Percentiles rank a stretch among this genome's conserved stretches.
phyloP scores from a whole-genome alignment of 768 basidiomycete species.

The Phylloporus rhodoxanthus region DNA sequence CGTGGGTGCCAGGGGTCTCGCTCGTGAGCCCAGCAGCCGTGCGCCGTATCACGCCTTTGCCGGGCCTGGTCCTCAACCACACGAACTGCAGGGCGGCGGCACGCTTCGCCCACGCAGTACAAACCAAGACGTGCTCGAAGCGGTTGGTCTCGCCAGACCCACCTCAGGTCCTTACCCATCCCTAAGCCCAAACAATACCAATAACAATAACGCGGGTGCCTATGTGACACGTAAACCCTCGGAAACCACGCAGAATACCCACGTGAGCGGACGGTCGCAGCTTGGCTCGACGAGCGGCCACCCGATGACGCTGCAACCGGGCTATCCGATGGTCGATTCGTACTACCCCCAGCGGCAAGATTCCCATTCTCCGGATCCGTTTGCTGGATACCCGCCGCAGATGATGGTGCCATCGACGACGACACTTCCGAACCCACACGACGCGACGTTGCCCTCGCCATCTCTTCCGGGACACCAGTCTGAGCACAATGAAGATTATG shows the following conservation, averaged over 20 bases:
- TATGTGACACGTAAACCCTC: slow-evolving; percentile 23
- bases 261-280: slow-evolving; percentile 18
- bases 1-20: slow-evolving; percentile 31
- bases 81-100: slow-evolving; percentile 12
- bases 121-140: slow-evolving; percentile 28
- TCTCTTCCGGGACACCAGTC: slow-evolving; percentile 12
- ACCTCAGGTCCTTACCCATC: not conserved
- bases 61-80: slow-evolving; percentile 24
- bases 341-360: slow-evolving; percentile 22
- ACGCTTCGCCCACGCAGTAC: slow-evolving; percentile 17
- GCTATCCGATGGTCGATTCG: slow-evolving; percentile 19
- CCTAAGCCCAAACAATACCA: not conserved
- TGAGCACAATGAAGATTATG: slow-evolving; percentile 9
- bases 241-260: slow-evolving; percentile 24
- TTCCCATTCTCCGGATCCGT: slow-evolving; percentile 23
- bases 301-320: slow-evolving; percentile 18
- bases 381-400: slow-evolving; percentile 24
- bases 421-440: slow-evolving; percentile 22
- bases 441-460: not conserved
- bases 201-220: not conserved
- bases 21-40: slow-evolving; percentile 24
- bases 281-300: slow-evolving; percentile 19
- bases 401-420: not conserved
- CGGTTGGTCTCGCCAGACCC: slow-evolving; percentile 19
- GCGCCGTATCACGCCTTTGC: slow-evolving; percentile 38